Conservation (phyloP, 139 green algal species). For the Volvox reticuliferus region DNA sequence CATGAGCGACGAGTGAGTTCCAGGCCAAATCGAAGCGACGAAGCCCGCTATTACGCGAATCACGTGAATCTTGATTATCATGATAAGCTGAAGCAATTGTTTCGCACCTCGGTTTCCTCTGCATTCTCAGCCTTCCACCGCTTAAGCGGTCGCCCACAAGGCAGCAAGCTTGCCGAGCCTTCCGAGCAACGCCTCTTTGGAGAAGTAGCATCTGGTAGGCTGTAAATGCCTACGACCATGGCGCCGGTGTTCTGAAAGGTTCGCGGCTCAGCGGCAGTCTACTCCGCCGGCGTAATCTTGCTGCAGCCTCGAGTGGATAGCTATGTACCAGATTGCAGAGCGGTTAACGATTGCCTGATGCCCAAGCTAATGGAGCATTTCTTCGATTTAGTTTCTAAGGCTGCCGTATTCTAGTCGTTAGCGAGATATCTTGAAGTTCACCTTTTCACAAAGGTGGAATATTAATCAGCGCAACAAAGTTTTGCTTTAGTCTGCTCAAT, state of each 20-base stretch:
- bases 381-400: too few species aligned
- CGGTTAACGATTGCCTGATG: too few species aligned
- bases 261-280: too few species aligned
- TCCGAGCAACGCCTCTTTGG: slow-evolving; percentile 22
- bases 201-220: not conserved
- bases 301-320: too few species aligned
- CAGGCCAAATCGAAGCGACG: not conserved
- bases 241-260: not conserved
- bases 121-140: not conserved
- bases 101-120: not conserved
- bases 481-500: too few species aligned
- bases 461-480: too few species aligned
- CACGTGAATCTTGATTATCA: not conserved
- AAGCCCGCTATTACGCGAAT: not conserved
- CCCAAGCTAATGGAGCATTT: too few species aligned
- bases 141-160: not conserved
- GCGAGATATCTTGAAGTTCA: too few species aligned
- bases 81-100: not conserved
- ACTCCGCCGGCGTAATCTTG: too few species aligned
- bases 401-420: too few species aligned
- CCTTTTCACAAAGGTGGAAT: too few species aligned
- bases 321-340: too few species aligned
- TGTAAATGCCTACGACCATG: slow-evolving; percentile 25
- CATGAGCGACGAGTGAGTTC: not conserved
- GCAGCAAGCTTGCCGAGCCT: not conserved